Base-by-base conservation (phyloP, 768 basidiomycete species). In the Candolleomyces eurysporus region DNA sequence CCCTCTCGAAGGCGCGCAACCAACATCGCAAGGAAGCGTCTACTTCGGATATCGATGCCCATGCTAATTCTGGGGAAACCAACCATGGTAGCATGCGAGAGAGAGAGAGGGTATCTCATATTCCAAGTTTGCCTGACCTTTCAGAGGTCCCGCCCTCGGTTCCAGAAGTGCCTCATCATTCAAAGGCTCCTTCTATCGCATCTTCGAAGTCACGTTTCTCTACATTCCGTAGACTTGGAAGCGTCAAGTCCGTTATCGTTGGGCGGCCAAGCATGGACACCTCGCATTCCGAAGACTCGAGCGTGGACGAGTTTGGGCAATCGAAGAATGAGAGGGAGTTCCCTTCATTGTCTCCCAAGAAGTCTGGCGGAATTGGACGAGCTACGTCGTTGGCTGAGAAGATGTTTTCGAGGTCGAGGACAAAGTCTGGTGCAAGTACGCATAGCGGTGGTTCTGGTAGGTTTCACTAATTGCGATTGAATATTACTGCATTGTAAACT, bases 371-470 rank as follows among this genome's bases (percentile, higher is more conserved):
- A 57, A 36, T 60, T 82, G 21, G 72, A n/a, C 75, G 83, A 61
- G 83, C 86, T 4, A 76, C 79, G 19, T 83, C 85, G 17, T 85
- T 88, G 69, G 83, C 86, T 21, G 86, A 82, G 60, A 86, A 82
- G 69, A 78, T 88, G 63, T 87, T 80, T 70, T 76, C 78, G 55
- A 71, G 87, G 43, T 75, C 74, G 32, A 77, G 85, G 66, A 84
- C 84, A 42, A 84, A 77, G 66, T 85, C 84, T 19, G 80, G 73
- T 61, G 75, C 74, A 36, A 86, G 84, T 70, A 72, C 69, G 10
- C 63, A 76, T 62, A 80, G 78, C 63, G 63, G 72, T 36, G 71
- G 74, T 51, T 72, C 76, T 66, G 78, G 84, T 84, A 58, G 48
- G 81, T 76, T 6, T 13, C 30, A 48, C 61, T 58, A 59, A 65